These are phyloP conservation scores for Brasilioporus rufonigricans DNA, from an alignment of 768 basidiomycete genomes.

Conservation along the genomic window DNA sequence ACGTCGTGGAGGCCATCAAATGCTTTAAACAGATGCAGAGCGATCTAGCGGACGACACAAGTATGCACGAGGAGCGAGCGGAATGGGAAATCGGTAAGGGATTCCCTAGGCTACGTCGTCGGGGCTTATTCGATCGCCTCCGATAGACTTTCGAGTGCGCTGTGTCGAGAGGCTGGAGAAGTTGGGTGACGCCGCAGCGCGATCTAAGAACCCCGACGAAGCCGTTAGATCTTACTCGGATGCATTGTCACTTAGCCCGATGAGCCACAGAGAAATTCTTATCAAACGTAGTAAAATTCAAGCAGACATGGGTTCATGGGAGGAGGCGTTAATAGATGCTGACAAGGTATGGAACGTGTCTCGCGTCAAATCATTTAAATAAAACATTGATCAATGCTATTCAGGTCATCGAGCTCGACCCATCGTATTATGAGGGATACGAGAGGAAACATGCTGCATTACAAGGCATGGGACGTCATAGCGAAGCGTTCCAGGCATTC, in stretches of 20 bases:
- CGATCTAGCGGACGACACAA: neutral
- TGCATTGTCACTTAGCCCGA: neutral
- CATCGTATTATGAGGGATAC: neutral
- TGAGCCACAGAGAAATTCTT: neutral
- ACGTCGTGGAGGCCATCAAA: neutral
- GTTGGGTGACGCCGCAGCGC: neutral
- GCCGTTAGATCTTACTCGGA: neutral
- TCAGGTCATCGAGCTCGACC: conserved; percentile 7
- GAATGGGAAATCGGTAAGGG: neutral
- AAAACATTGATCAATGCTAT: neutral
- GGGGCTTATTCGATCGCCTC: neutral
- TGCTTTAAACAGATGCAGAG: neutral
- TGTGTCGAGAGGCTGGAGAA: neutral
- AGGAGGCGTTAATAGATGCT: neutral
- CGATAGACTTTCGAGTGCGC: neutral
- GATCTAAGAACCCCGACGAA: neutral
- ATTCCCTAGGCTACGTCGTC: too few relatives aligned
- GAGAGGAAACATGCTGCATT: conserved; percentile 2
- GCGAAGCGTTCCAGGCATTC: neutral
- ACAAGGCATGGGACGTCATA: neutral
- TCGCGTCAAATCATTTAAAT: too few relatives aligned
- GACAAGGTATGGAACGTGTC: conserved; percentile 1
- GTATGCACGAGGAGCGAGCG: neutral
- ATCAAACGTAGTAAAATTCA: conserved; percentile 5
- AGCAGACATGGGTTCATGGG: neutral